Evolutionary conservation across 1,284 basidiomycete genomes (phyloP), one percentile per base, ranked within the genome.

Genomic region (Leccinum griseonigrum): DNA sequence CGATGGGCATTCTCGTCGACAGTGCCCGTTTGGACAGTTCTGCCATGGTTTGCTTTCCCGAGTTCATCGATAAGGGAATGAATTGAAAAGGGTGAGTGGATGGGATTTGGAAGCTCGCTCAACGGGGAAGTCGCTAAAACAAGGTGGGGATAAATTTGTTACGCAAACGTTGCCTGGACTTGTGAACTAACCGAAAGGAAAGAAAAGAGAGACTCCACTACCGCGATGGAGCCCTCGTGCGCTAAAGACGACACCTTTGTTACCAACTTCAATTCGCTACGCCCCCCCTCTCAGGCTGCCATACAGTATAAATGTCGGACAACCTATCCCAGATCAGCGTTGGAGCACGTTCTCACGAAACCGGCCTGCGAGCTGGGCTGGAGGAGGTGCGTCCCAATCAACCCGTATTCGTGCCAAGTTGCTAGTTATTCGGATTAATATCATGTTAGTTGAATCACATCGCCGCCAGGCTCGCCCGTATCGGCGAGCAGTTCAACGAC

Each of bases 1-100:
- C 83, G 52, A 90, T 80, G 22, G 84, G 77, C 51, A 69, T 43
- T 40, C 48, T 67, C 54, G 62, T 54, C 58, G 64, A 69, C 53
- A 65, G 38, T 0, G 60, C 59, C n/a, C 58, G 63, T 38, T 55
- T 74, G 52, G 68, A 68, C 34, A 75, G 53, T 54, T 68, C 61
- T 60, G 67, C 62, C 71, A 68, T 66, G 55, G 70, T 8, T 50
- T 59, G 66, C 16, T 53, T 76, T 59, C 63, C 63, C 60, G 64
- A 61, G 64, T 52, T 66, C 72, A 73, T 76, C 65, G 70, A 74
- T 75, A 68, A 71, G 62, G 34, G 14, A 34, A 53, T 9, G 22
- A 26, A 52, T 38, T 40, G 18, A 60, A 54, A 54, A 50, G 55
- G 43, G 50, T 29, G 29, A 52, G 61, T 62, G 11, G 51, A 51